A percentile compares a stretch with the other conserved stretches of the same genome.
Evolutionary conservation across 805 yeast species (phyloP).

Genomic region (Jamesozyma piceae): DNA sequence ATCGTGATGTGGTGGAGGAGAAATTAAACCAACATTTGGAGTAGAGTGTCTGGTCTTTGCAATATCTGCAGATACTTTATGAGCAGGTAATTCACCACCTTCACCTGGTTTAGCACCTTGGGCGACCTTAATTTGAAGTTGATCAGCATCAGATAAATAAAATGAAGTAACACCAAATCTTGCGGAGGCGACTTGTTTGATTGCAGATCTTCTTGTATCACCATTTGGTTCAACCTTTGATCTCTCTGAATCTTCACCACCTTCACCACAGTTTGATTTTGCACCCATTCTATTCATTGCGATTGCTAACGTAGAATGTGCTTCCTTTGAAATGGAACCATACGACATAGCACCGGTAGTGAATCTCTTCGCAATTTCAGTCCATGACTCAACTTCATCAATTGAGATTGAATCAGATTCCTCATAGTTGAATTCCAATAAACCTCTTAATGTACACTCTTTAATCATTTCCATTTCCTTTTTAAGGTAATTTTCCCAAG

Average conservation of each 20-base stretch:
- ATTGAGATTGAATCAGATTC: constrained; percentile 69
- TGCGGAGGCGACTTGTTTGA: constrained; percentile 96
- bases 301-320: constrained; percentile 93
- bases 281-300: constrained; percentile 98
- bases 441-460: constrained; percentile 88
- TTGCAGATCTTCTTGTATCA: constrained; percentile 97
- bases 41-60: constrained; percentile 96
- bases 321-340: constrained; percentile 97
- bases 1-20: constrained; percentile 99
- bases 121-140: constrained; percentile 95
- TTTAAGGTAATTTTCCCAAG: constrained; percentile 82
- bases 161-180: constrained; percentile 96
- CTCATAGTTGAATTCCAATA: constrained; percentile 81
- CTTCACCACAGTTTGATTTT: constrained; percentile 97
- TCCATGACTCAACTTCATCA: constrained; percentile 99
- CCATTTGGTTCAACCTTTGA: constrained; percentile 74
- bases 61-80: constrained; percentile 77
- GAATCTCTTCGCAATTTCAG: constrained; percentile 93
- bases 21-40: constrained; percentile 90
- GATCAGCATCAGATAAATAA: constrained; percentile 93
- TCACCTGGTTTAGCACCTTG: constrained; percentile 99
- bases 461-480: constrained; percentile 86
- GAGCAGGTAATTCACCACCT: constrained; percentile 97
- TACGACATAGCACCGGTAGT: constrained; percentile 99
- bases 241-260: constrained; percentile 96